Conservation (phyloP, 192 early-diverging fungal species). For the Coemansia sp. region DNA sequence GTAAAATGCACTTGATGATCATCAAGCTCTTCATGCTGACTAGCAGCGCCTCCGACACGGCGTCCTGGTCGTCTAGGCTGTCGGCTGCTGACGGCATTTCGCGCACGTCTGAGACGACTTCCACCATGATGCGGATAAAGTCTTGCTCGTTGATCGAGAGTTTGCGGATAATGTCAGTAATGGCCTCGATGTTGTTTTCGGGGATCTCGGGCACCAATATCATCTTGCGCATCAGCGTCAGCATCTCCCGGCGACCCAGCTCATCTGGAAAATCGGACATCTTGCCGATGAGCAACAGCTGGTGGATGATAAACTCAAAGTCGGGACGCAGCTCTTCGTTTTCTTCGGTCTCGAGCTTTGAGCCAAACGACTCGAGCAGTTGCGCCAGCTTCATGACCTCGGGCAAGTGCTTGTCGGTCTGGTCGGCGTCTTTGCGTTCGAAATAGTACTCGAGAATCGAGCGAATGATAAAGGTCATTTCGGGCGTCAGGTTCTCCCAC, state of each 20-base stretch:
- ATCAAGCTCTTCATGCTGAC: slow-evolving; percentile 64
- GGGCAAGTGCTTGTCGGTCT: slow-evolving; percentile 66
- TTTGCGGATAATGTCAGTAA: slow-evolving; percentile 75
- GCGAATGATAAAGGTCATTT: slow-evolving; percentile 55
- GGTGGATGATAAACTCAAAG: slow-evolving; percentile 53
- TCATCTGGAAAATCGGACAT: slow-evolving; percentile 87
- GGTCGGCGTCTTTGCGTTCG: slow-evolving; percentile 58
- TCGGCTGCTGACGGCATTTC: slow-evolving; percentile 42
- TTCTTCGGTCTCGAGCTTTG: slow-evolving; percentile 39
- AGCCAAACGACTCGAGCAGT: slow-evolving; percentile 45
- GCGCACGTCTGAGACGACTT: slow-evolving; percentile 80
- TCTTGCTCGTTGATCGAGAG: slow-evolving; percentile 81
- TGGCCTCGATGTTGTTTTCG: slow-evolving; percentile 71
- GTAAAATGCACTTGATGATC: slow-evolving; percentile 68
- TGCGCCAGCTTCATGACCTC: slow-evolving; percentile 63
- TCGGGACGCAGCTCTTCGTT: slow-evolving; percentile 50
- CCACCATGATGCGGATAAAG: slow-evolving; percentile 82
- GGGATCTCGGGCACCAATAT: slow-evolving; percentile 72
- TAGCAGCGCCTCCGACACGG: slow-evolving; percentile 53
- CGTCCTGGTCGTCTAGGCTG: slow-evolving; percentile 34
- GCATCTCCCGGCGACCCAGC: slow-evolving; percentile 80
- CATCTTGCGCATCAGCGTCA: slow-evolving; percentile 76
- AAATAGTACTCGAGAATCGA: slow-evolving; percentile 47
- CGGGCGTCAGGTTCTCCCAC: slow-evolving; percentile 57
- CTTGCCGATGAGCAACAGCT: slow-evolving; percentile 74